Conservation (phyloP, 176 grass and related monocot species). For the Zoysia pacifica region DNA sequence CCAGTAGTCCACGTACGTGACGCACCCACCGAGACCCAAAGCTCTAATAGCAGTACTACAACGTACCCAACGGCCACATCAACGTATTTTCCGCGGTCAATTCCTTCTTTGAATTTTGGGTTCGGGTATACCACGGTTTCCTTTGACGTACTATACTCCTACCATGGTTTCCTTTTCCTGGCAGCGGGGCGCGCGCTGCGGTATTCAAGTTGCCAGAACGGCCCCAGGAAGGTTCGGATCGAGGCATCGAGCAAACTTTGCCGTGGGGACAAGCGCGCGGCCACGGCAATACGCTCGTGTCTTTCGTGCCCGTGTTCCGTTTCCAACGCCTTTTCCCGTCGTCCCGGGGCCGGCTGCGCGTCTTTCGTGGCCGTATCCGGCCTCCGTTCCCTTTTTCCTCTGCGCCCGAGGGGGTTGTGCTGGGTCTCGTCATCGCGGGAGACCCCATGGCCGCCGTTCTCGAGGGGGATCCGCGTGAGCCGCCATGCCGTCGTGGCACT, state of each 20-base stretch:
- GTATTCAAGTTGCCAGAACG: no score
- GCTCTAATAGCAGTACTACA: no score
- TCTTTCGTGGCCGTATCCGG: constrained; percentile 5
- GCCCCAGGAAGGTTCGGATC: no score
- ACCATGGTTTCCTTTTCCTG: neutral
- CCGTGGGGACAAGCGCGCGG: neutral
- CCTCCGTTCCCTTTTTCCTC: neutral
- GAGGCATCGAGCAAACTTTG: neutral
- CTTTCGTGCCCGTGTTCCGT: constrained; percentile 12
- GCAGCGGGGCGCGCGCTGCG: no score
- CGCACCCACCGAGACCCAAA: neutral
- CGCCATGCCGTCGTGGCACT: neutral
- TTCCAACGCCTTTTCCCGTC: neutral
- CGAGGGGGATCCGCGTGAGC: constrained; percentile 1
- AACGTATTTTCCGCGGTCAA: no score
- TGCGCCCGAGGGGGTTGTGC: neutral
- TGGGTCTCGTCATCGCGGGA: no score
- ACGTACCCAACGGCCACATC: no score
- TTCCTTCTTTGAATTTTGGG: no score
- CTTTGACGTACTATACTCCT: neutral
- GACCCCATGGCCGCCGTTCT: neutral
- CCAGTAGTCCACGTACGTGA: neutral
- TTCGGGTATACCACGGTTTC: no score
- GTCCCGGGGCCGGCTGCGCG: neutral
- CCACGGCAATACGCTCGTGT: neutral